Conservation (phyloP, 768 basidiomycete species). For the Russula sp. region DNA sequence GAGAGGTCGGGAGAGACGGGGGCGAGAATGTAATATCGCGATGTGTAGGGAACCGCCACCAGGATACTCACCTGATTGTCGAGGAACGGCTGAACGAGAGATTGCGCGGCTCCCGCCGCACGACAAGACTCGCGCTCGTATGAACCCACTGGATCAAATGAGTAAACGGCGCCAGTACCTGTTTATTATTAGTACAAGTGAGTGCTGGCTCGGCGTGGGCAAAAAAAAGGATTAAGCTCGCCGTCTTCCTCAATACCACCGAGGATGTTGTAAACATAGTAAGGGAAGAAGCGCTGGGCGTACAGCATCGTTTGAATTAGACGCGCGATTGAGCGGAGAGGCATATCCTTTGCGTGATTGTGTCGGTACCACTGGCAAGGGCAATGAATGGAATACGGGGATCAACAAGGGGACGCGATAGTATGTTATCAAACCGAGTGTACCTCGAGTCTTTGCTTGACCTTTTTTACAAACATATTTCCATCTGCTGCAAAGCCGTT, state of each 20-base stretch:
- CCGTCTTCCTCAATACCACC: slow-evolving; percentile 96
- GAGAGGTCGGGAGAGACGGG: slow-evolving; percentile 4
- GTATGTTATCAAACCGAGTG: slow-evolving; percentile 23
- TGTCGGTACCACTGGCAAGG: slow-evolving; percentile 85
- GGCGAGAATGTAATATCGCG: background rate
- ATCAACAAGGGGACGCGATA: background rate
- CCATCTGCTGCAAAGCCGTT: slow-evolving; percentile 98
- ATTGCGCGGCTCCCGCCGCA: slow-evolving; percentile 92
- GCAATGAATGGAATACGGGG: background rate
- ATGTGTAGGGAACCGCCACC: background rate
- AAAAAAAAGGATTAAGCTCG: slow-evolving; percentile 32
- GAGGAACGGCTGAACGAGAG: slow-evolving; percentile 92
- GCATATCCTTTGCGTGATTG: slow-evolving; percentile 95
- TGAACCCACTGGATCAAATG: slow-evolving; percentile 98
- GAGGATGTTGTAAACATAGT: slow-evolving; percentile 95
- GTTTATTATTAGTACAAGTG: slow-evolving; percentile 11
- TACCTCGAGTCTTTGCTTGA: slow-evolving; percentile 93
- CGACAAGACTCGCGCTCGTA: slow-evolving; percentile 97
- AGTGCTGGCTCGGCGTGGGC: slow-evolving; percentile 8
- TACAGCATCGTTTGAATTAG: slow-evolving; percentile 99
- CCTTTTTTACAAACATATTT: slow-evolving; percentile 94
- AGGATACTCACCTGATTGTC: slow-evolving; percentile 82
- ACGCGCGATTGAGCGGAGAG: slow-evolving; percentile 93
- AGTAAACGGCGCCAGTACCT: slow-evolving; percentile 97
- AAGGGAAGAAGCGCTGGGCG: slow-evolving; percentile 93